These are phyloP conservation scores for Tuber brumale DNA, from an alignment of 495 filamentous ascomycete species.

Conservation along the genomic window DNA sequence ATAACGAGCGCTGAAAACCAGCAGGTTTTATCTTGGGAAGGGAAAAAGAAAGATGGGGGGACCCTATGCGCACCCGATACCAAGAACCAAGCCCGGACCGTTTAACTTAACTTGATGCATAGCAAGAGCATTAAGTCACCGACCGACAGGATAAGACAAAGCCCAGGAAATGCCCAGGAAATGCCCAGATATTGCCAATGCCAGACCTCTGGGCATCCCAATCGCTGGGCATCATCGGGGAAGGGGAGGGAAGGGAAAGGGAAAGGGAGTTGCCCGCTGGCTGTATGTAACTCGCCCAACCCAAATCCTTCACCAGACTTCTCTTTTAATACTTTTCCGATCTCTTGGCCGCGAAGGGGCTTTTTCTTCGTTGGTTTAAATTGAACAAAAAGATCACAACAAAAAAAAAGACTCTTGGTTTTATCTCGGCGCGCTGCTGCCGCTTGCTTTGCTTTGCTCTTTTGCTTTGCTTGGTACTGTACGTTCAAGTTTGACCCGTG, in stretches of 20 bases:
- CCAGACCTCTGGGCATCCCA: conserved; percentile 2
- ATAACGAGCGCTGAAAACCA: not conserved
- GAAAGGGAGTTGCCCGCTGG: not conserved
- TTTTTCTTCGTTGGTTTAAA: not conserved
- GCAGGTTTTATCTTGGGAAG: not conserved
- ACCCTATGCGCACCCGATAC: not conserved
- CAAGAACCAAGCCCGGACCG: not conserved
- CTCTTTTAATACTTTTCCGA: not conserved
- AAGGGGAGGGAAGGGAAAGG: not conserved
- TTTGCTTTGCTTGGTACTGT: not conserved
- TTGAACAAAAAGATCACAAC: not conserved
- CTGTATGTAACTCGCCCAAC: not conserved
- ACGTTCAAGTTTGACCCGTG: not conserved
- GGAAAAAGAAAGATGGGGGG: not conserved
- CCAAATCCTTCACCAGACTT: not conserved
- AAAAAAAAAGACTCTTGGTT: conserved; percentile 1
- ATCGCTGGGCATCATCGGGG: not conserved
- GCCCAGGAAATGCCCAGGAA: conserved; percentile 17
- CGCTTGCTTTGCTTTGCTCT: not conserved
- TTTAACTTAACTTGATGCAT: not conserved
- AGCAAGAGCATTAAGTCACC: not conserved
- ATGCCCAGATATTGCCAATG: conserved; percentile 6
- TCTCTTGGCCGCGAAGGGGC: not conserved
- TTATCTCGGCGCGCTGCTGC: conserved; percentile 1
- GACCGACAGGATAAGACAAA: not conserved